Evolutionary conservation across 208 protist species (phyloP).

Genomic region (Trypanosoma rangeli): DNA sequence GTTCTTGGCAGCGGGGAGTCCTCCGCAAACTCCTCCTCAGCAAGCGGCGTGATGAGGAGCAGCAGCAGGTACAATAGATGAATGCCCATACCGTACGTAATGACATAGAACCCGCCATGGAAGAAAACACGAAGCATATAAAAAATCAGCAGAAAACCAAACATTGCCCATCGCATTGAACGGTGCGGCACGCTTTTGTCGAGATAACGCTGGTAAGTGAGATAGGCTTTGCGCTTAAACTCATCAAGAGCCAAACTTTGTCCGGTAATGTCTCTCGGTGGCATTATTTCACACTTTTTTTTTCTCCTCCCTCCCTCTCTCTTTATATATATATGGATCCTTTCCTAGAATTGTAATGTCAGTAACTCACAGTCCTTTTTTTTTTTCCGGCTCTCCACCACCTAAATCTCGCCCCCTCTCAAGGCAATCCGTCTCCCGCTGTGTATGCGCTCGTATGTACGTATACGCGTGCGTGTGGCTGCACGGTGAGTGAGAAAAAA

Average conservation of each 20-base stretch:
- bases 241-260: constrained; percentile 10
- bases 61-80: constrained; percentile 97
- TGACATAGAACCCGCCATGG: constrained; percentile 93
- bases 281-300: constrained; percentile 17
- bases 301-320: constrained; percentile 1
- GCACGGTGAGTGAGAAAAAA: neutral
- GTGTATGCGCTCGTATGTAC: neutral
- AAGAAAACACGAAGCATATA: constrained; percentile 77
- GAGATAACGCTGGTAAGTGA: constrained; percentile 57
- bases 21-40: constrained; percentile 65
- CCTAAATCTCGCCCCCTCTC: neutral
- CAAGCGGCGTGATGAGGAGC: constrained; percentile 94
- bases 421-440: neutral
- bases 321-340: neutral
- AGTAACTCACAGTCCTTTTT: neutral
- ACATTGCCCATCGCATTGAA: constrained; percentile 70
- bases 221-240: constrained; percentile 19
- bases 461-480: neutral
- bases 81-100: constrained; percentile 97
- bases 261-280: constrained; percentile 33
- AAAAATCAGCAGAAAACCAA: constrained; percentile 60
- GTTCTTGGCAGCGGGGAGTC: constrained; percentile 65
- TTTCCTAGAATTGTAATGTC: no score
- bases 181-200: constrained; percentile 74
- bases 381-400: neutral